Evolutionary conservation across 2,329 filamentous ascomycete genomes (phyloP), one percentile per base, ranked within the genome.

Genomic region (Aspergillus costaricaensis): DNA sequence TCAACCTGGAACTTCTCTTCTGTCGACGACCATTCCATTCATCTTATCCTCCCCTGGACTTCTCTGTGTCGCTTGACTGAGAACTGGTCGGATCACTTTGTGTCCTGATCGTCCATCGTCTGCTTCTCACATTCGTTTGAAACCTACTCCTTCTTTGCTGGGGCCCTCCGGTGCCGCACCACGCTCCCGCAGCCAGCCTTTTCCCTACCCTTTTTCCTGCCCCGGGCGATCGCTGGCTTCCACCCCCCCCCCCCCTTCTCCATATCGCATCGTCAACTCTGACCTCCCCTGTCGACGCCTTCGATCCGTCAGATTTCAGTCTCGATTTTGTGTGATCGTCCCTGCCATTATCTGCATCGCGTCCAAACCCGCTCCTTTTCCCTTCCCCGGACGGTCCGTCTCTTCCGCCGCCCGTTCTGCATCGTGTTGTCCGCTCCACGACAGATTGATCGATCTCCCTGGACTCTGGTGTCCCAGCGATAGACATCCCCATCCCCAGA

Each of bases 161-260:
- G 53, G 47, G 39, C 25, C 39, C 39, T 54, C 30, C 27, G 53
- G 53, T 52, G 36, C 57, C 57, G 60, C 57, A 49, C 56, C 38
- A 49, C 56, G 19, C 21, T 62, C 44, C 60, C 59, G 59, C 56
- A 54, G 56, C 51, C 30, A 49, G 51, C 32, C 32, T 39, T 43
- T 50, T 53, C 49, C 41, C 38, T 48, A 49, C 30, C 55, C 55
- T 60, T 62, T 62, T 61, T 57, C 41, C 50, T 50, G 36, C 57
- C 39, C 60, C 53, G 57, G 60, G 53, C 54, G 57, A 62, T 62
- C 60, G 58, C 58, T 47, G 57, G 32, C 41, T 57, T 17, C 36
- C 25, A 23, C 23, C 55, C 44, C 58, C 60, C 43, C 44, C 58
- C 60, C 43, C 58, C 50, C 58, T 62, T 62, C 61, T 57, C 61